Percentiles rank a stretch among this genome's conserved stretches.
phyloP scores from a whole-genome alignment of 2,329 filamentous ascomycete species.

The Penicillium vulpinum region DNA sequence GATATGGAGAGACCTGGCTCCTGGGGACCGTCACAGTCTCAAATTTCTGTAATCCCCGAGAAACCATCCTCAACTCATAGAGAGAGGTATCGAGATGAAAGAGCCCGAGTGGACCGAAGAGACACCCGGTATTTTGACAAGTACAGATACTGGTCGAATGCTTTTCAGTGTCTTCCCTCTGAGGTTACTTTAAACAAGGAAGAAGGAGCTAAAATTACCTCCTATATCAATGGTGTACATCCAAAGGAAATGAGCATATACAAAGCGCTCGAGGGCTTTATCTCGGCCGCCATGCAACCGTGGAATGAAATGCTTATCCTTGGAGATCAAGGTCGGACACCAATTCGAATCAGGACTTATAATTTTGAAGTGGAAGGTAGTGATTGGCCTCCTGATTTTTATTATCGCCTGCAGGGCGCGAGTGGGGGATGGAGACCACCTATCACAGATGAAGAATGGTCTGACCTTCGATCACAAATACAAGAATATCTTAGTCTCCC shows the following conservation, averaged over 20 bases:
- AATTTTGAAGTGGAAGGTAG: slow-evolving; percentile 7
- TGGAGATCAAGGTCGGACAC: slow-evolving; percentile 8
- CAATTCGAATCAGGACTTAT: slow-evolving; percentile 10
- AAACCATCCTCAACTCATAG: not conserved
- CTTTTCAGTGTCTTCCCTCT: slow-evolving; percentile 9
- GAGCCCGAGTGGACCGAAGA: no score
- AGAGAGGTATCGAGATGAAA: not conserved
- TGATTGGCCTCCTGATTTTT: not conserved
- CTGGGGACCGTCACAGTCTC: not conserved
- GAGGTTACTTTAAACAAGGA: not conserved
- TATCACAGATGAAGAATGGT: slow-evolving; percentile 5
- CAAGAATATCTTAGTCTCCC: slow-evolving; percentile 8
- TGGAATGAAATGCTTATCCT: slow-evolving; percentile 6
- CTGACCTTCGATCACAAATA: not conserved
- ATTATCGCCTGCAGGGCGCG: not conserved
- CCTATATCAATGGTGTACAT: slow-evolving; percentile 9
- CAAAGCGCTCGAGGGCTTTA: slow-evolving; percentile 1
- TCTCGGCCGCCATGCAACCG: slow-evolving; percentile 1
- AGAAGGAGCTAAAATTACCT: not conserved
- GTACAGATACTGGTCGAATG: not conserved
- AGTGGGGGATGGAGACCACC: not conserved
- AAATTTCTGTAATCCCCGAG: not conserved
- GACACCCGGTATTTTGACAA: not conserved
- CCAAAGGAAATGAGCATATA: slow-evolving; percentile 6
- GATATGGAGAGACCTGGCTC: slow-evolving; percentile 2